phyloP scores from a whole-genome alignment of 106 monocot genomes.

The Dendrobium officinale region DNA sequence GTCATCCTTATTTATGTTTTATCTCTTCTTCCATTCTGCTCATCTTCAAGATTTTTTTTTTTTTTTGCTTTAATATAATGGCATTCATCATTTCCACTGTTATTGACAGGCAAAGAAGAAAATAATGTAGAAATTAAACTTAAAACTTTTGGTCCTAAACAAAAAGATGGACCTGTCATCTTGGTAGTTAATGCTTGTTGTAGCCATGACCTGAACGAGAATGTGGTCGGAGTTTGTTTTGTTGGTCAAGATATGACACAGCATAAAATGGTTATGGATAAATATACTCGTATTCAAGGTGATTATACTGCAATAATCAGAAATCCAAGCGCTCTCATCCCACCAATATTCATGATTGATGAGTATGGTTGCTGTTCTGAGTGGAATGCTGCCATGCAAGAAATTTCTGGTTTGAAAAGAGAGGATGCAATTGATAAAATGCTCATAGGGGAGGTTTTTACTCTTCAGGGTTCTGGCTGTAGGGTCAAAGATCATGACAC shows the following conservation, averaged over 20 bases:
- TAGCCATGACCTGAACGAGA: constrained; percentile 53
- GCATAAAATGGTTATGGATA: constrained; percentile 72
- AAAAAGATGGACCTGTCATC: constrained; percentile 36
- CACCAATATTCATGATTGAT: constrained; percentile 81
- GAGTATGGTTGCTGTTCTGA: constrained; percentile 61
- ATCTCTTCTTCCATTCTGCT: not conserved
- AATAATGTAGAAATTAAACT: constrained; percentile 73
- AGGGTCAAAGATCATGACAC: constrained; percentile 60
- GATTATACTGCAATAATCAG: constrained; percentile 63
- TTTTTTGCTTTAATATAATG: not conserved
- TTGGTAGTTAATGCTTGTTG: constrained; percentile 75
- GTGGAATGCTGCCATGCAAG: constrained; percentile 89
- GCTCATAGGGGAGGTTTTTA: constrained; percentile 80
- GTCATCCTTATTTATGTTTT: not conserved
- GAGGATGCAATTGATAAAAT: constrained; percentile 57
- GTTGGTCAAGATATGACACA: constrained; percentile 76
- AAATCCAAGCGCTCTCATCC: constrained; percentile 61
- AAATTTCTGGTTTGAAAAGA: constrained; percentile 59
- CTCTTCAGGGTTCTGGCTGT: constrained; percentile 42
- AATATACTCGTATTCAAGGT: constrained; percentile 68
- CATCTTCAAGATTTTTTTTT: too few relatives aligned
- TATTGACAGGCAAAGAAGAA: constrained; percentile 67
- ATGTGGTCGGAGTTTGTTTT: constrained; percentile 71
- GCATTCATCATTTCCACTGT: constrained; percentile 8
- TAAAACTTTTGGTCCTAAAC: constrained; percentile 39